phyloP scores from a whole-genome alignment of 1,284 basidiomycete species.

The Apiotrichum gracile region DNA sequence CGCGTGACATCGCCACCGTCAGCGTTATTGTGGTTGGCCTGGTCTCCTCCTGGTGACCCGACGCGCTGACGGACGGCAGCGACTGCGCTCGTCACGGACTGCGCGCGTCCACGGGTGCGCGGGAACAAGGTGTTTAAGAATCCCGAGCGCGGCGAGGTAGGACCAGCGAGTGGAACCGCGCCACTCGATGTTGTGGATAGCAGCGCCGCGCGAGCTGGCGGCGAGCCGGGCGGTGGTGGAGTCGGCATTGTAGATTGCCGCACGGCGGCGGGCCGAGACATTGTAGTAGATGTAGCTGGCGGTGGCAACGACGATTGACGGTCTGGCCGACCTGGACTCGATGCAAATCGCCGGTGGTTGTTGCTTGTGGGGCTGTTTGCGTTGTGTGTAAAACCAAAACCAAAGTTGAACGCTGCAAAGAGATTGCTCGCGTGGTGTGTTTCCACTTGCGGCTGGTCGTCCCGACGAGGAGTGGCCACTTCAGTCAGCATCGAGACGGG shows the following conservation, averaged over 20 bases:
- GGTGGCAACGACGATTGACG: not conserved
- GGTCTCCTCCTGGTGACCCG: constrained; percentile 20
- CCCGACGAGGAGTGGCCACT: too few relatives aligned
- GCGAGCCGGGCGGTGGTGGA: not conserved
- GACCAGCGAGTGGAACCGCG: not conserved
- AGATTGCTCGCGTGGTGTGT: too few relatives aligned
- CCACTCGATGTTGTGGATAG: not conserved
- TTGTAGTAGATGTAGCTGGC: not conserved
- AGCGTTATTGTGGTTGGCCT: constrained; percentile 16
- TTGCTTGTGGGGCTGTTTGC: not conserved
- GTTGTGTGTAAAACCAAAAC: too few relatives aligned
- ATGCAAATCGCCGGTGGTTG: not conserved
- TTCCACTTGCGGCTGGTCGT: too few relatives aligned
- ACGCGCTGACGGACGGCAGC: constrained; percentile 16
- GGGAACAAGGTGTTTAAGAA: constrained; percentile 45
- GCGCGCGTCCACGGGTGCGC: constrained; percentile 37
- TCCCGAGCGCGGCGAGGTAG: constrained; percentile 39
- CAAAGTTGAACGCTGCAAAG: too few relatives aligned
- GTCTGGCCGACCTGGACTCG: not conserved
- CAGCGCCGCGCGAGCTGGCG: not conserved
- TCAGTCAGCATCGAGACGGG: too few relatives aligned
- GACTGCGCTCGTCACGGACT: constrained; percentile 30
- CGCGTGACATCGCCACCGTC: constrained; percentile 25
- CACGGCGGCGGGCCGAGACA: not conserved
- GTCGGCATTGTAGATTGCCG: not conserved